Evolutionary conservation across 2,329 filamentous ascomycete species (phyloP), one percentile per base, ranked within the genome.

Genomic region (Lasiodiplodia theobromae): DNA sequence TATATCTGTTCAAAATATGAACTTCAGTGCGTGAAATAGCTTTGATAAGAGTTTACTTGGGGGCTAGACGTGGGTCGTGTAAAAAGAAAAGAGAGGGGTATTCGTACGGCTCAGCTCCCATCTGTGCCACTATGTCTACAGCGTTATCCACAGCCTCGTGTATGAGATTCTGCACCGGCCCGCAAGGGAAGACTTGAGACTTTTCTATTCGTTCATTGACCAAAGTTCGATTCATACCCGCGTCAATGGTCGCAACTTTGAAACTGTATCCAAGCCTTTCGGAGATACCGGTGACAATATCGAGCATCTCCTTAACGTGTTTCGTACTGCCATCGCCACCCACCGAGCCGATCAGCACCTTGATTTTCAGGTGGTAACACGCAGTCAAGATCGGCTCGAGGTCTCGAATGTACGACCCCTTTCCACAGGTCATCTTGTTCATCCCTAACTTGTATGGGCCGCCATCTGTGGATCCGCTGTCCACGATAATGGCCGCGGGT

Each of bases 311-410:
- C 23, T 75, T 65, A 0, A 85, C 82, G 69, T 85, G 83, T 0
- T 77, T 77, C 49, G 84, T 78, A 3, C 77, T 80, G 0, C 85
- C 85, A 71, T 84, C 83, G 0, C 85, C 85, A 0, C 84, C 85
- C 0, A 78, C 82, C 1, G 83, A 85, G 4, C 78, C 74, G 57
- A 85, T 81, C 3, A 86, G 73, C 0, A 86, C 68, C 0, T 80
- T 80, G 0, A 83, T 76, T 3, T 72, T 75, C 56, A 78, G 79
- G 0, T 72, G 69, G 0, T 18, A 65, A 40, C 77, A 77, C 0
- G 81, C 74, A 51, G 71, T 70, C 0, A 85, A 70, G 1, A 85
- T 66, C 44, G 80, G 81, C 49, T 65, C 71, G 1, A 86, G 73
- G 68, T 86, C 85, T 11, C 80, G 76, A 0, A 74, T 67, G 63